Conservation (phyloP, 495 filamentous ascomycete genomes). For the Letharia lupina region DNA sequence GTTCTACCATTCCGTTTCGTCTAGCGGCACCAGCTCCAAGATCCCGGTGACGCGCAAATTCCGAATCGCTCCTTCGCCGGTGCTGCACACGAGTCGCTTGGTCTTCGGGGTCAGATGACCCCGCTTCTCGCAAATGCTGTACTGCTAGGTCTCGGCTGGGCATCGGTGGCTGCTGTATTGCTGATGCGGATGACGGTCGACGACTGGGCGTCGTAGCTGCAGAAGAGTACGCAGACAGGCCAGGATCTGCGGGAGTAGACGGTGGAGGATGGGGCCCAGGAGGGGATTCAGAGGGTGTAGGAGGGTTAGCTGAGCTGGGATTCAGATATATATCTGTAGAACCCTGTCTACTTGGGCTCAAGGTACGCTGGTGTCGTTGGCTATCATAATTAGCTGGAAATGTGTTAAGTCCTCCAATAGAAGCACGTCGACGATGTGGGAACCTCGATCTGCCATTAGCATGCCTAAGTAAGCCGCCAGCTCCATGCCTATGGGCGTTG, state of each 20-base stretch:
- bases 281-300: constrained; percentile 47
- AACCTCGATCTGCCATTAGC: constrained; percentile 44
- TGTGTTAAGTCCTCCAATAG: constrained; percentile 38
- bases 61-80: constrained; percentile 54
- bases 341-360: constrained; percentile 20
- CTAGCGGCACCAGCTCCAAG: constrained; percentile 56
- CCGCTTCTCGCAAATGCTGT: constrained; percentile 15
- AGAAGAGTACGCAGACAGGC: constrained; percentile 49
- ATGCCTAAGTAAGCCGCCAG: constrained; percentile 31
- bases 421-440: constrained; percentile 42
- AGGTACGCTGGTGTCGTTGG: constrained; percentile 40
- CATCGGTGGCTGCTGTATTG: constrained; percentile 22
- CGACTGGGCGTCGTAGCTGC: constrained; percentile 48
- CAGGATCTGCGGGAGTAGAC: constrained; percentile 58
- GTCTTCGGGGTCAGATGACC: constrained; percentile 27
- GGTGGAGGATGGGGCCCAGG: constrained; percentile 59
- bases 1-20: constrained; percentile 60
- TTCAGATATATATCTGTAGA: constrained; percentile 12
- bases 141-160: constrained; percentile 15
- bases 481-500: constrained; percentile 38
- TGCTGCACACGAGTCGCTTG: constrained; percentile 35
- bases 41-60: constrained; percentile 49
- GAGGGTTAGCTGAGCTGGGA: constrained; percentile 30
- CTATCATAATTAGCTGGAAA: constrained; percentile 39
- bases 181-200: constrained; percentile 46